Base-by-base conservation (phyloP, 202 grass and related monocot genomes). In the Brachypodium distachyon region DNA sequence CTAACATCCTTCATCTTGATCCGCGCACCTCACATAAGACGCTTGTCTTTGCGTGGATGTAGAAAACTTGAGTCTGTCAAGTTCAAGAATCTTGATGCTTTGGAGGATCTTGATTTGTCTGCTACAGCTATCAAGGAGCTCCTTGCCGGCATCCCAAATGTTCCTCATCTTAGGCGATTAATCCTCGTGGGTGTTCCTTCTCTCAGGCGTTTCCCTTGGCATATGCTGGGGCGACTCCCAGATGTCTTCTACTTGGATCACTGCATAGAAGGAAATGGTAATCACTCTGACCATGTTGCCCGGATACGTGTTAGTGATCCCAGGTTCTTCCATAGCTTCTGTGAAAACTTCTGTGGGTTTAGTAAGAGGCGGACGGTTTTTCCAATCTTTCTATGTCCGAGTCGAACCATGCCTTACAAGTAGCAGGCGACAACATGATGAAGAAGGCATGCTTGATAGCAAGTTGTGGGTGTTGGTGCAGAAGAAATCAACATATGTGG, bases 221-320 rank as follows among this genome's bases (percentile, higher is more conserved):
- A 81, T 26, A 4, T 2, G 7, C 2, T 73, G 13, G 3, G 4
- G 9, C 7, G 51, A 41, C 7, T 81, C 0, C 49, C 77, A 0
- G 39, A 58, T 13, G 69, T 40, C 13, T 81, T 86, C 69, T 68
- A 6, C 63, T 70, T 86, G 60, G 70, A 67, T n/a, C 49, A 69
- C 0, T 43, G 27, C 9, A 1, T 16, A 23, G 14, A 74, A 2
- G 16, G 0, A 38, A 34, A 56, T 25, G 10, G 0, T 5, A 72
- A 18, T 48, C 3, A 67, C 18, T 32, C 1, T 22, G 1, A 42
- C n/a, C 11, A 67, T 13, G 4, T 14, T 73, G 8, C 34, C 21
- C 23, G 50, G 1, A 7, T 86, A 6, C 12, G 18, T 9, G 17
- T 81, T 5, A 6, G 22, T n/a, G 50, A 81, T 27, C 10, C 57